phyloP scores from a whole-genome alignment of 805 yeast genomes.

The Sugiyamaella chiloensis region DNA sequence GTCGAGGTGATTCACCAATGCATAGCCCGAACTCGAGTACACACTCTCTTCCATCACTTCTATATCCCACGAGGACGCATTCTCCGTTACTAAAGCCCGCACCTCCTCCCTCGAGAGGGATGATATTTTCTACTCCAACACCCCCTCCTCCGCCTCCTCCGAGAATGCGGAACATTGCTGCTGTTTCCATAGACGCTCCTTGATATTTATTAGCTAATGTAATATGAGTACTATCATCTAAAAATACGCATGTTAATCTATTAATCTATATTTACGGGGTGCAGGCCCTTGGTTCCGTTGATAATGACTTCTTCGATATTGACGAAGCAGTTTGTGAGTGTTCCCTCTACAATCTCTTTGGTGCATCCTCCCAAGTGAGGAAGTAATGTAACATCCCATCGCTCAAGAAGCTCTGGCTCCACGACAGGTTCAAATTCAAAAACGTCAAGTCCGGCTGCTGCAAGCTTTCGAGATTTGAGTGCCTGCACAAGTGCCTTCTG shows the following conservation, averaged over 20 bases:
- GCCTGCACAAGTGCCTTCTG: constrained; percentile 64
- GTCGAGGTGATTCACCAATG: constrained; percentile 9
- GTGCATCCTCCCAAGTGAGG: constrained; percentile 77
- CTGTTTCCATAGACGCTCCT: not conserved
- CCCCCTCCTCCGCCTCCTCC: constrained; percentile 3
- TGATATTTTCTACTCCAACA: not conserved
- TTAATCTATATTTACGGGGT: not conserved
- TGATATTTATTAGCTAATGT: not conserved
- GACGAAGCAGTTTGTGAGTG: not conserved
- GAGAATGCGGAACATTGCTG: not conserved
- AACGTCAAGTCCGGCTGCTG: constrained; percentile 72
- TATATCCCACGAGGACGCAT: not conserved
- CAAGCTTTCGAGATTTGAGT: constrained; percentile 54
- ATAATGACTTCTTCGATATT: constrained; percentile 4
- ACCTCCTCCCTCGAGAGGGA: constrained; percentile 3
- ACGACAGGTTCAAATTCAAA: constrained; percentile 61
- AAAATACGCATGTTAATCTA: not conserved
- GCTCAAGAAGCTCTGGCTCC: constrained; percentile 45
- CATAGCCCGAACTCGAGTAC: constrained; percentile 12
- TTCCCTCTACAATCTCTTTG: constrained; percentile 15
- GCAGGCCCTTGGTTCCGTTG: not conserved
- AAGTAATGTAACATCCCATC: constrained; percentile 64
- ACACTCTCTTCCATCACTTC: constrained; percentile 5
- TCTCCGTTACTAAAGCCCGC: constrained; percentile 3
- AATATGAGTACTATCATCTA: not conserved